Evolutionary conservation across 768 basidiomycete genomes (phyloP).

Genomic region (Lepiota venenata): DNA sequence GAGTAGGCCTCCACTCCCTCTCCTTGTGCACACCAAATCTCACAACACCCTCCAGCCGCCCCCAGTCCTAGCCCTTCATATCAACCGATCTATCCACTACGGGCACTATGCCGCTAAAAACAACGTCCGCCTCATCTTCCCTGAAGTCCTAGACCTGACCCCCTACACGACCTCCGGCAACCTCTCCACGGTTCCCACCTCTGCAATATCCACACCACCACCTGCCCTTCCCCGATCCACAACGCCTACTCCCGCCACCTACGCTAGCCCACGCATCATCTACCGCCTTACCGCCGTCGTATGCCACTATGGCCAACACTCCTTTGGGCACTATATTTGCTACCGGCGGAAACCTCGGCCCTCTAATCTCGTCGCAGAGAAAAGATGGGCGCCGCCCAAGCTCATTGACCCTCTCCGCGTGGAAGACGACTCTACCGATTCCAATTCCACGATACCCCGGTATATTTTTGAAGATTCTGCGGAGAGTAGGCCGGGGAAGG

Average conservation of each 20-base stretch:
- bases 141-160: constrained; percentile 86
- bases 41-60: constrained; percentile 58
- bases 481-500: constrained; percentile 43
- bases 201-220: constrained; percentile 67
- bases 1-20: constrained; percentile 46
- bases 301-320: constrained; percentile 91
- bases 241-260: constrained; percentile 19
- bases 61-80: constrained; percentile 79
- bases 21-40: not conserved
- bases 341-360: constrained; percentile 79
- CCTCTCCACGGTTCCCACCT: constrained; percentile 65
- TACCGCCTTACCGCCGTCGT: constrained; percentile 87
- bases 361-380: constrained; percentile 31
- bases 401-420: constrained; percentile 27
- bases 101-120: constrained; percentile 84
- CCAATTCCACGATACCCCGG: constrained; percentile 8
- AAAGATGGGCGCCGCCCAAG: constrained; percentile 31
- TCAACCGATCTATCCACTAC: constrained; percentile 85
- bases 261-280: constrained; percentile 55
- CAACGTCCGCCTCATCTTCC: constrained; percentile 73
- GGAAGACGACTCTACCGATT: constrained; percentile 21
- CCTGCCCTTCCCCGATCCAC: constrained; percentile 22
- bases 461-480: constrained; percentile 24
- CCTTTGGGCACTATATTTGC: constrained; percentile 93
- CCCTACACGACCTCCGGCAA: constrained; percentile 83